Base-by-base conservation (phyloP, 306 rosid species). In the Cicer cuneatum region DNA sequence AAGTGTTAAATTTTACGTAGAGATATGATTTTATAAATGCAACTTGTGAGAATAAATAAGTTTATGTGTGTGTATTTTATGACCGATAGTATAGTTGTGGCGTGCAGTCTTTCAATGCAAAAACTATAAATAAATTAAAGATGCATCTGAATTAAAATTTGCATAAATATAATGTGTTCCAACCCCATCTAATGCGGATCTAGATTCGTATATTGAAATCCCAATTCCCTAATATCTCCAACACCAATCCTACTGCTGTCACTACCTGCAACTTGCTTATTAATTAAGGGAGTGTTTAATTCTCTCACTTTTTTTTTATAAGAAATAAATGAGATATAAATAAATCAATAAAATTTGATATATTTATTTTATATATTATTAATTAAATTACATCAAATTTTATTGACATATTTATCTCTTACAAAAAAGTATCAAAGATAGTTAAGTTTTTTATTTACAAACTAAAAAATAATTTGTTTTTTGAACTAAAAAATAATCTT, bases 21-120 rank as follows among this genome's bases (percentile, higher is more conserved):
- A 74, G 29, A 78, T 82, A 74, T 68, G 35, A 47, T 73, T 67
- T 73, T 61, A 78, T 72, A 73, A 69, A 66, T 37, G 68, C 85
- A 72, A 77, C 35, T 82, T 82, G 82, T 15, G 37, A 56, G 33
- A 54, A 63, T 16, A 76, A 69, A 35, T 38, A 77, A 56, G 29
- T 43, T 43, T 15, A 49, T 58, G 33, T 57, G 46, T 14, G 19
- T 4, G 33, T 51, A 38, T 13, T 4, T 40, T 49, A 8, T 19
- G 59, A 41, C 59, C 39, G n/a, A 52, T 66, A 5, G 29, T 19
- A 38, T 66, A 16, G 54, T 18, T 53, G 72, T 16, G 65, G 84
- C 62, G 69, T 72, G 80, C 49, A 60, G 24, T 61, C 43, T 57
- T 56, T 47, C 41, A 66, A 57, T 40, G 40, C 18, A 69, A 65